A percentile compares a stretch with the other conserved stretches of the same genome.
Conservation (phyloP, 805 yeast genomes). For the Metschnikowia picachoensis region DNA sequence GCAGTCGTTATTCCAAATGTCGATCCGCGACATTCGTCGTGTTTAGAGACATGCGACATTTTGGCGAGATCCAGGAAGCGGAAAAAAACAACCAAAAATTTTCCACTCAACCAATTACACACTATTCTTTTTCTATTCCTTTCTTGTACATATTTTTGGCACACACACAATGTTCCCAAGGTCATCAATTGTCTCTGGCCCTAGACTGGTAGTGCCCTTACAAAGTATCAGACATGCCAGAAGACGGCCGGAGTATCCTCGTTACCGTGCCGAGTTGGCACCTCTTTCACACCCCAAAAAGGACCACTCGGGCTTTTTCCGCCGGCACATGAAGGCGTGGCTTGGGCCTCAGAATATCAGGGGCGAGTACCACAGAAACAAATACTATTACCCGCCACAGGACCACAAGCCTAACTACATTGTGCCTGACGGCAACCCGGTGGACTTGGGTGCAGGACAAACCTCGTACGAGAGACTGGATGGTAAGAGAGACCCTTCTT, state of each 20-base stretch:
- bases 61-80: background rate
- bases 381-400: conserved; percentile 63
- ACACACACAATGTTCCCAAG: conserved; percentile 11
- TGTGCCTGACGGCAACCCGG: conserved; percentile 46
- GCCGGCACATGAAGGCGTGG: conserved; percentile 64
- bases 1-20: no score
- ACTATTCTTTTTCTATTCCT: background rate
- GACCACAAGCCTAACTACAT: conserved; percentile 72
- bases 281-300: conserved; percentile 31
- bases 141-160: background rate
- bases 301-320: conserved; percentile 50
- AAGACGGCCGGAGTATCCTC: conserved; percentile 34
- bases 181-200: conserved; percentile 9
- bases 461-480: conserved; percentile 14
- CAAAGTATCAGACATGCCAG: conserved; percentile 19
- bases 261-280: conserved; percentile 30
- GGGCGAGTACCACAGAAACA: conserved; percentile 77
- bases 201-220: conserved; percentile 15
- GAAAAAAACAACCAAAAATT: conserved; percentile 1
- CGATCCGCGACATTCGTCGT: no score
- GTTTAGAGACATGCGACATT: background rate
- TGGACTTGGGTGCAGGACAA: conserved; percentile 24
- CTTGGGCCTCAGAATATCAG: conserved; percentile 80
- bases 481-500: conserved; percentile 22
- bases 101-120: background rate